These are phyloP conservation scores for Sordariomycetes sp. DNA, from an alignment of 2,329 filamentous ascomycete species.

Conservation along the genomic window DNA sequence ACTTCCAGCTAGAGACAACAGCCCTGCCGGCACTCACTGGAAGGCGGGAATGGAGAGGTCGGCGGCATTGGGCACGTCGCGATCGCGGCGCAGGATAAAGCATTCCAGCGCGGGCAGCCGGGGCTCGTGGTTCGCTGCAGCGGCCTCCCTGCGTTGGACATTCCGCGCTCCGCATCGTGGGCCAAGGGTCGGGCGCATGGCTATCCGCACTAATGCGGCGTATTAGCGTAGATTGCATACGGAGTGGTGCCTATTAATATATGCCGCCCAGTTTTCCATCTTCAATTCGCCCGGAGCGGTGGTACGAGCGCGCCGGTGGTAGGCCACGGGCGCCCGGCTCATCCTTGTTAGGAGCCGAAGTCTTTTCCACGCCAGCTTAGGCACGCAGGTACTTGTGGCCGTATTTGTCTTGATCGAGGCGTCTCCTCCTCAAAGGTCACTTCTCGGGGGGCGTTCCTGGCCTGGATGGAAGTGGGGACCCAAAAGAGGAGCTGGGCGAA, in stretches of 20 bases:
- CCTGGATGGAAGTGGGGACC: background rate
- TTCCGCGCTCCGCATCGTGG: background rate
- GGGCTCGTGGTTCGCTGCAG: too few species aligned
- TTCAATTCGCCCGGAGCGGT: background rate
- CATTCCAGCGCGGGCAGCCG: too few species aligned
- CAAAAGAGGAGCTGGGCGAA: background rate
- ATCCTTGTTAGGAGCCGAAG: background rate
- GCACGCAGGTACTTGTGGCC: background rate
- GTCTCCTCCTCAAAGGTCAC: background rate
- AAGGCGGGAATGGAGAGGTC: too few species aligned
- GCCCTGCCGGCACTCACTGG: too few species aligned
- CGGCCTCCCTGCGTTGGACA: too few species aligned
- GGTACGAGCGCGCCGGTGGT: background rate
- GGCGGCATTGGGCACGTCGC: too few species aligned
- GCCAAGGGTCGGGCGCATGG: background rate
- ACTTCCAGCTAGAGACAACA: too few species aligned
- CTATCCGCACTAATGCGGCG: background rate
- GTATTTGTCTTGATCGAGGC: background rate
- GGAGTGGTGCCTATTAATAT: conserved; percentile 4
- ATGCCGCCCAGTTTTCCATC: background rate
- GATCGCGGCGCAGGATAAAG: too few species aligned
- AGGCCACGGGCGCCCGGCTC: background rate
- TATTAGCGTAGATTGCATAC: background rate
- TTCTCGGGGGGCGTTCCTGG: conserved; percentile 1
- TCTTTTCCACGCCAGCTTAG: background rate